Base-by-base conservation (phyloP, 2,329 filamentous ascomycete genomes). In the Rhynchosporium agropyri region DNA sequence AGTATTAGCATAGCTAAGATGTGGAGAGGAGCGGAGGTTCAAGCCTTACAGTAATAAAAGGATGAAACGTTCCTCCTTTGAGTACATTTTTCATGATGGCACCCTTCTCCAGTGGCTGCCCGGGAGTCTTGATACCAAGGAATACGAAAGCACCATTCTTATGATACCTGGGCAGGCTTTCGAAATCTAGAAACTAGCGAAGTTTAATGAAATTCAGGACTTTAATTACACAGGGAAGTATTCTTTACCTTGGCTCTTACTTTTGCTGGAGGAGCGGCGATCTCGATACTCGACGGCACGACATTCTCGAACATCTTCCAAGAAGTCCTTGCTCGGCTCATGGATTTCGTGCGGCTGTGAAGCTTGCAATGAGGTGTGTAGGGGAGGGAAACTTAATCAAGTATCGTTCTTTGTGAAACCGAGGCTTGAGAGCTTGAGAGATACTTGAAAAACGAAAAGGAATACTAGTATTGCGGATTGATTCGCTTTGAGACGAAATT, bases 171-270 rank as follows among this genome's bases (percentile, higher is more conserved):
- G 48, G 36, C 5, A 60, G 3, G 31, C 36, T 45, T 53, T 42
- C 26, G 31, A 60, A 60, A 38, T 60, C 58, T 7, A 60, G 49
- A 15, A 60, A 60, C 58, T 60, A 45, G 4, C 3, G 7, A 9
- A 46, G 1, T 15, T n/a, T 33, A 6, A 8, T n/a, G 20, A n/a
- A 46, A 20, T 8, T 9, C n/a, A 46, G 7, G 5, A 28, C 20
- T 46, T 20, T 46, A 3, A 10, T 1, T 36, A 6, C n/a, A 28
- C 43, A 28, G 36, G 26, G 40, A 26, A 12, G 38, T 20, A 2
- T n/a, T 9, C 10, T 20, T 45, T 46, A 42, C 33, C 29, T 36
- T 45, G 3, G 49, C 49, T 26, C 36, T 54, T 9, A 43, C 38
- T 13, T 29, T 53, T 15, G 36, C 48, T 15, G 46, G 57, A 38